Evolutionary conservation across 2,329 filamentous ascomycete species (phyloP).

Genomic region (Chalaropsis thielavioides): DNA sequence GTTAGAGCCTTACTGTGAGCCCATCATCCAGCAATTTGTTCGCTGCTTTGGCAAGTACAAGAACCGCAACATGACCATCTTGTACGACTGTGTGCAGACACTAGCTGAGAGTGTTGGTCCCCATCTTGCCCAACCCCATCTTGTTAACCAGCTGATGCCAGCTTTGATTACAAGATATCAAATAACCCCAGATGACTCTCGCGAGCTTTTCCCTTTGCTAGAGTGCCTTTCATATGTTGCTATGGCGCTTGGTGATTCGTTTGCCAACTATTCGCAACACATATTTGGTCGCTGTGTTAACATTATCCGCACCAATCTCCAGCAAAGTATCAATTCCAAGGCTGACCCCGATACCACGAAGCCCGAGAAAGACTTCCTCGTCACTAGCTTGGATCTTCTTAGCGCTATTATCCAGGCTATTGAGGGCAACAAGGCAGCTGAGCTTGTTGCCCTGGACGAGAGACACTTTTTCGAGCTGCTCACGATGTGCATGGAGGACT

Average conservation of each 20-base stretch:
- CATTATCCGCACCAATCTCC: constrained; percentile 82
- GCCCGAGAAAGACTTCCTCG: constrained; percentile 92
- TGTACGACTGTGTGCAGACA: constrained; percentile 97
- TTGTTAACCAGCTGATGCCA: constrained; percentile 83
- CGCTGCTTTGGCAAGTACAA: constrained; percentile 90
- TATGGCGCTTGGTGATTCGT: constrained; percentile 65
- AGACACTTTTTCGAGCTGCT: constrained; percentile 83
- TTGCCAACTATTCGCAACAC: constrained; percentile 70
- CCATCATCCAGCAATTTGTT: constrained; percentile 86
- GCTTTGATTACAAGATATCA: constrained; percentile 80
- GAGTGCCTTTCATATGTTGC: constrained; percentile 94
- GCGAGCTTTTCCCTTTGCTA: constrained; percentile 87
- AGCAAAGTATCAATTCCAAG: constrained; percentile 58
- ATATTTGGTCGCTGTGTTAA: constrained; percentile 80
- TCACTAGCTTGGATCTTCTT: constrained; percentile 85
- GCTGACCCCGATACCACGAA: constrained; percentile 55
- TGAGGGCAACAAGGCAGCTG: constrained; percentile 54
- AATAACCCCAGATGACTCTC: constrained; percentile 71
- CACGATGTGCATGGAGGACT: constrained; percentile 82
- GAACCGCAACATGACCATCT: constrained; percentile 95
- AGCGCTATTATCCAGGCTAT: constrained; percentile 89
- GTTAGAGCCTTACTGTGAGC: constrained; percentile 70
- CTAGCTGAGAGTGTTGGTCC: constrained; percentile 81
- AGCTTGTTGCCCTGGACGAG: constrained; percentile 60
- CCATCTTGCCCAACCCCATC: constrained; percentile 61